Evolutionary conservation across 768 basidiomycete genomes (phyloP), one percentile per base, ranked within the genome.

Genomic region (Boletus rubropictus): DNA sequence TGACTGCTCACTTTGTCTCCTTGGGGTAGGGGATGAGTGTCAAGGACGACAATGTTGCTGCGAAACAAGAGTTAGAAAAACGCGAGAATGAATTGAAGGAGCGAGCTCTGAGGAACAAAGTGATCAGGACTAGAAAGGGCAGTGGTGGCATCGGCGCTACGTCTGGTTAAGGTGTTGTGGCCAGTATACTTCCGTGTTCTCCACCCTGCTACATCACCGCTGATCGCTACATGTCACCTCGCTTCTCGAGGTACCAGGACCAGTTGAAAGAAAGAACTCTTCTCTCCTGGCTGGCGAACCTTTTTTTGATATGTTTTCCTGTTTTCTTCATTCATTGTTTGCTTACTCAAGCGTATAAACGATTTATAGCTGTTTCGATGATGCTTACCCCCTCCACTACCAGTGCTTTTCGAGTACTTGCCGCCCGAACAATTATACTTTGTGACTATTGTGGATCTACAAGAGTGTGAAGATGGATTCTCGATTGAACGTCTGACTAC

Each of bases 11-110:
- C 11, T 28, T 31, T 33, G 11, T 56, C 45, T 18, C 40, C 34
- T 49, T 52, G 57, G 56, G 57, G 55, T 53, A 61, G 62, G 53
- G 25, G n/a, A 50, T 36, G 38, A 39, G 49, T 49, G 15, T 41
- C 46, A 49, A 35, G 1, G 33, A 40, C 12, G 39, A 46, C 11
- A 52, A 39, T 12, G 28, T 36, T 41, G 10, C 47, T 47, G 21
- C 49, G 11, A 69, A 58, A 44, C 58, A 59, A 20, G 86, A 86
- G 29, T 69, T 91, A 37, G 79, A 80, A 56, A 78, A 71, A 54
- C 67, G 84, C 48, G 89, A 91, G 60, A 89, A 77, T 52, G 89
- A 91, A 59, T 61, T 90, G 50, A 90, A 89, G 62, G 89, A 91
- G 56, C 79, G 71, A 61, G 86, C 88, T 12, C 64, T 91, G 61